Percentiles rank a stretch among this genome's conserved stretches.
phyloP scores from a whole-genome alignment of 257 asterid species.

The Coffea canephora region DNA sequence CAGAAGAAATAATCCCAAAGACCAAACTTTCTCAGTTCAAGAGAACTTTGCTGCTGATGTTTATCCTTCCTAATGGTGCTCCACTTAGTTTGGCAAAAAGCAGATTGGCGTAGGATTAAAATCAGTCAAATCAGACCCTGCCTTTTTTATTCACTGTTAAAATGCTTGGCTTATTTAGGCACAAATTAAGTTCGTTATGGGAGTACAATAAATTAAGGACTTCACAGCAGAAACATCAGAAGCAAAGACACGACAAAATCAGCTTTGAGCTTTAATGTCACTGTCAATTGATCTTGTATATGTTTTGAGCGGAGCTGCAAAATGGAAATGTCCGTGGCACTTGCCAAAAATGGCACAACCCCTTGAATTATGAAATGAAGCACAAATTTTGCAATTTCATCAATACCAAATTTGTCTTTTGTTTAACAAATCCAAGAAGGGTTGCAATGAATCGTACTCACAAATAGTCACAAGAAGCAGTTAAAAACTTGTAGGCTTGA shows the following conservation, averaged over 20 bases:
- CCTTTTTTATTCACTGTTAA: no score
- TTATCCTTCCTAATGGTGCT: no score
- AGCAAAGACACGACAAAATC: background rate
- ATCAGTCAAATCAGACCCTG: no score
- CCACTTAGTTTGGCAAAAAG: background rate
- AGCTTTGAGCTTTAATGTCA: background rate
- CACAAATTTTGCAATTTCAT: background rate
- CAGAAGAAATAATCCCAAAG: no score
- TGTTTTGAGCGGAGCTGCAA: background rate
- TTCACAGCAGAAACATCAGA: background rate
- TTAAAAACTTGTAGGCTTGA: background rate
- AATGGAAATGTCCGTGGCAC: background rate
- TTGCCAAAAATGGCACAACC: background rate
- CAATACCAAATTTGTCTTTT: background rate
- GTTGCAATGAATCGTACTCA: background rate
- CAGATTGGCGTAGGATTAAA: no score
- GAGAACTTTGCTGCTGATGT: no score
- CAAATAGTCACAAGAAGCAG: background rate
- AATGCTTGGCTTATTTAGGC: no score
- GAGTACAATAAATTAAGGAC: no score
- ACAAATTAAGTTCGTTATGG: background rate
- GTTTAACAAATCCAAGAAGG: background rate
- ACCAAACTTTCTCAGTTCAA: no score
- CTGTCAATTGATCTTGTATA: background rate
- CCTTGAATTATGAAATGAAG: background rate